Evolutionary conservation across 768 basidiomycete genomes (phyloP), one percentile per base, ranked within the genome.

Genomic region (Amanita subjunquillea): DNA sequence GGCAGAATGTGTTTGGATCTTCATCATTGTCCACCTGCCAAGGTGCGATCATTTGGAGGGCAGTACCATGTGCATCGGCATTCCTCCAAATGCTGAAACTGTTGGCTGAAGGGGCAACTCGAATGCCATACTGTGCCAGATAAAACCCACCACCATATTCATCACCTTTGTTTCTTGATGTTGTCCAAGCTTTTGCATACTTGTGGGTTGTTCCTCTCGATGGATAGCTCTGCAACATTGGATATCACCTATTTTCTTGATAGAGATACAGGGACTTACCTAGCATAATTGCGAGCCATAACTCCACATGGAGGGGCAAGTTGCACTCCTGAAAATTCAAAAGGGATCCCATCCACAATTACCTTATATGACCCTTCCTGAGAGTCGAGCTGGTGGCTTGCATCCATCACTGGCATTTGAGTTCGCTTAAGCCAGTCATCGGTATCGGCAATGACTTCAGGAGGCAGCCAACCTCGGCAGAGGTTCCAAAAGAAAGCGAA

Each of bases 381-480:
- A 23, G 4, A 17, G 23, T 42, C 41, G 15, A 23, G 8, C 15
- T 42, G 41, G 23, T 9, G 23, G 25, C 10, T 37, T 9, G 55
- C 29, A 20, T 53, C 48, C 55, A 56, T 56, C 6, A 6, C 38
- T 10, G 51, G 50, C 4, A 53, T 9, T 9, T 42, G 8, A 34
- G 25, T 15, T 10, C 30, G 13, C 8, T 29, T 27, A 0, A 37
- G 22, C n/a, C 51, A 48, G 23, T n/a, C 54, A 17, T 50, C 34
- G 2, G 49, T 41, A 22, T 54, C 52, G 2, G 34, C 17, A 6
- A 59, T 48, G 15, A 59, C 51, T 12, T 8, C 4, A n/a, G 12
- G 15, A 15, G 59, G 59, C 3, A 60, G 36, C 54, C 56, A 57
- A 55, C 58, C 2, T 46, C 41, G n/a, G 59, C 30, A n/a, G n/a